These are phyloP conservation scores for Backusella luteola DNA, from an alignment of 192 early-diverging fungal species.

Conservation along the genomic window DNA sequence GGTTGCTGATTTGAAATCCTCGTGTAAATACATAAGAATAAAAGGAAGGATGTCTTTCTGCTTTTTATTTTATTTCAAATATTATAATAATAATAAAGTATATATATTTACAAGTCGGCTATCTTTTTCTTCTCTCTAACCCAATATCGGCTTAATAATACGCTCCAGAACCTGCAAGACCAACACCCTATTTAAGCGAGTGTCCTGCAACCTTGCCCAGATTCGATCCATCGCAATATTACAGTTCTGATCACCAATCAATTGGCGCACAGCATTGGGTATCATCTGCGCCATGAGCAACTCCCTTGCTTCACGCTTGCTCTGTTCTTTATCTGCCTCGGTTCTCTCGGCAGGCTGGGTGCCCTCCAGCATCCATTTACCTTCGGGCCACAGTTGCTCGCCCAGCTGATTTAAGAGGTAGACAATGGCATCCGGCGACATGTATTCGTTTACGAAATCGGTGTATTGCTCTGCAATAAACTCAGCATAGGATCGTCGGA, in stretches of 20 bases:
- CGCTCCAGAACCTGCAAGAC: slow-evolving; percentile 34
- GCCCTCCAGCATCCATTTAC: slow-evolving; percentile 9
- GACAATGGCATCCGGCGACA: slow-evolving; percentile 23
- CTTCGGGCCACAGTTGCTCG: slow-evolving; percentile 34
- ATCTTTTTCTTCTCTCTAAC: slow-evolving; percentile 12
- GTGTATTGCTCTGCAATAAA: slow-evolving; percentile 30
- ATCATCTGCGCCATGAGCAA: slow-evolving; percentile 23
- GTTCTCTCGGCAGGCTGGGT: background rate
- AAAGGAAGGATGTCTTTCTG: no score
- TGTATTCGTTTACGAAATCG: slow-evolving; percentile 26
- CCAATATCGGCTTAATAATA: slow-evolving; percentile 28
- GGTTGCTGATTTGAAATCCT: no score
- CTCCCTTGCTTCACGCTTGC: slow-evolving; percentile 12
- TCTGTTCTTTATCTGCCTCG: slow-evolving; percentile 26
- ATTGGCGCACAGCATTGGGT: slow-evolving; percentile 27
- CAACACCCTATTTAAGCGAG: slow-evolving; percentile 31
- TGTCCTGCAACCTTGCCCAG: slow-evolving; percentile 29
- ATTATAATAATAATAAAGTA: background rate
- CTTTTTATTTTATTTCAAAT: no score
- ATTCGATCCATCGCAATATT: slow-evolving; percentile 32
- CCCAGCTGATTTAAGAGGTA: slow-evolving; percentile 1
- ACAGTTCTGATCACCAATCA: slow-evolving; percentile 38
- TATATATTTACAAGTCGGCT: background rate
- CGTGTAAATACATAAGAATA: no score
- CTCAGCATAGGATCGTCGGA: slow-evolving; percentile 35